These are phyloP conservation scores for Ilex asprella DNA, from an alignment of 257 asterid genomes.

Conservation along the genomic window DNA sequence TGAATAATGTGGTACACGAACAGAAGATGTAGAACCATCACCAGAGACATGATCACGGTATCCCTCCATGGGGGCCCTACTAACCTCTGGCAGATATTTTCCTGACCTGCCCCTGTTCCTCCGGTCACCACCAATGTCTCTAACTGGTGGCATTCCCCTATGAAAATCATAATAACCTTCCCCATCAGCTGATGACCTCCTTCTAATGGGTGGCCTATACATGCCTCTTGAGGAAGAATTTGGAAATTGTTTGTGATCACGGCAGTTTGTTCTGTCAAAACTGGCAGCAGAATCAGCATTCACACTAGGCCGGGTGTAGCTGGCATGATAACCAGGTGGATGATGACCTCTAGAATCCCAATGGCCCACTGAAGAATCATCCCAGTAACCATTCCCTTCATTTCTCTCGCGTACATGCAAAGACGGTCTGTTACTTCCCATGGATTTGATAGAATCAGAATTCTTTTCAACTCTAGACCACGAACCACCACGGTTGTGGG, in stretches of 20 bases:
- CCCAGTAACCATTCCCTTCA: constrained; percentile 36
- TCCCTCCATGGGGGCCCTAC: constrained; percentile 42
- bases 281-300: constrained; percentile 28
- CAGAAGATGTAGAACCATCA: constrained; percentile 27
- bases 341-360: constrained; percentile 50
- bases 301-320: constrained; percentile 34
- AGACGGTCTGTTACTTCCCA: constrained; percentile 40
- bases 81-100: constrained; percentile 35
- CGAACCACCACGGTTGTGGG: constrained; percentile 29
- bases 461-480: constrained; percentile 45
- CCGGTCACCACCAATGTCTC: constrained; percentile 30
- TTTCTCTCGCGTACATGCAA: constrained; percentile 33
- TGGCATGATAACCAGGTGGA: constrained; percentile 32
- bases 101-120: constrained; percentile 34
- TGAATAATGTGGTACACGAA: constrained; percentile 32
- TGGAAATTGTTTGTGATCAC: constrained; percentile 33
- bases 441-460: constrained; percentile 38
- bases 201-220: constrained; percentile 37
- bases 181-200: constrained; percentile 49
- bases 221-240: constrained; percentile 36
- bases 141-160: constrained; percentile 35
- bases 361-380: constrained; percentile 7
- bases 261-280: constrained; percentile 34
- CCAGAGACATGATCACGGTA: constrained; percentile 30
- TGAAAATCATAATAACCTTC: constrained; percentile 36